Base-by-base conservation (phyloP, 2,329 filamentous ascomycete genomes). In the Fusarium chuoi region DNA sequence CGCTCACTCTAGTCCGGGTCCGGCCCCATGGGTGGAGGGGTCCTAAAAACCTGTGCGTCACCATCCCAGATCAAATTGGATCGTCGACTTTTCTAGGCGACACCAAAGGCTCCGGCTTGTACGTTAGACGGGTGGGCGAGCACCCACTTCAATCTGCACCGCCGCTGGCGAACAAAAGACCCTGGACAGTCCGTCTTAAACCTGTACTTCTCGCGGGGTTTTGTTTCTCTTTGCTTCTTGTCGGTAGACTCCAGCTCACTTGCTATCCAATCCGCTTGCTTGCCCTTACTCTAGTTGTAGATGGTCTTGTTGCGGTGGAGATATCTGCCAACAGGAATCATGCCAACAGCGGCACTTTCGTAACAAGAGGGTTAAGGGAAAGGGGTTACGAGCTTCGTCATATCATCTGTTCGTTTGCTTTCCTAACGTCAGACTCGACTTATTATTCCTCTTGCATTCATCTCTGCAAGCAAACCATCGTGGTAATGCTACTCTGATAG, bases 31-130 rank as follows among this genome's bases (percentile, higher is more conserved):
- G 71, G 67, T 72, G 63, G 73, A 77, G 74, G 72, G 67, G 67
- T 68, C 69, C 71, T 70, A 73, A 73, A 77, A 78, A 67, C 72
- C 77, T 78, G 77, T 78, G 77, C 77, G 77, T 78, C 77, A 78
- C 77, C 72, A 64, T 74, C 73, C 66, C 51, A 78, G 77, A 78
- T 78, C 77, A 68, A 78, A 75, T 76, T 78, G 67, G 77, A 78
- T 77, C 77, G 70, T 78, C 67, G 66, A 78, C 64, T 59, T 68
- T 68, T 59, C 62, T 66, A 66, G 63, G 63, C 61, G 61, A 65
- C 60, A 65, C 63, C 60, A 66, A 65, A 54, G 48, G 48, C 54
- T 62, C 38, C 60, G 33, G 63, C 52, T 65, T 65, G 45, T 51
- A 46, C 44, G 38, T 51, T 57, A 26, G 59, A 65, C 61, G 39